Percentiles rank a stretch among this genome's conserved stretches.
Conservation (phyloP, 1,139 yeast genomes). For the Cylindricascospora bacillispora region DNA sequence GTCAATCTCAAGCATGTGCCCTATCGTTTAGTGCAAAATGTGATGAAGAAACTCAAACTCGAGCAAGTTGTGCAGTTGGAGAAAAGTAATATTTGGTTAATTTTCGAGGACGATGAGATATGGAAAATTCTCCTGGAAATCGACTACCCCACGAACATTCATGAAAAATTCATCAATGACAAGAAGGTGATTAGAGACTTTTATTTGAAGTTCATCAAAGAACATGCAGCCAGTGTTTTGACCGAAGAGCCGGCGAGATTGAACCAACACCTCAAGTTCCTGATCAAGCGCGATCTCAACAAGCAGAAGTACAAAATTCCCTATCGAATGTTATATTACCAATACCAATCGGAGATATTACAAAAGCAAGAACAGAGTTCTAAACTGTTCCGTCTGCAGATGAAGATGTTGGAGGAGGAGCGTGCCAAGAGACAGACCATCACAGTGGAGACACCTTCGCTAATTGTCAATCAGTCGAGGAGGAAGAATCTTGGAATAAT, state of each 20-base stretch:
- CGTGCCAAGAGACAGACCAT: slow-evolving; percentile 37
- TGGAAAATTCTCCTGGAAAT: slow-evolving; percentile 35
- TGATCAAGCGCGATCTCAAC: slow-evolving; percentile 11
- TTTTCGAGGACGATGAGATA: slow-evolving; percentile 39
- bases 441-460: slow-evolving; percentile 21
- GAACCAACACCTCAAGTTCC: slow-evolving; percentile 6
- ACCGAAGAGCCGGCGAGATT: slow-evolving; percentile 7
- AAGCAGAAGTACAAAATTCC: slow-evolving; percentile 26
- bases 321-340: slow-evolving; percentile 30
- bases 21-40: slow-evolving; percentile 34
- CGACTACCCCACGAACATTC: slow-evolving; percentile 36
- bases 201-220: slow-evolving; percentile 9
- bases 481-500: slow-evolving; percentile 2
- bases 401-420: slow-evolving; percentile 31
- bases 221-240: slow-evolving; percentile 6
- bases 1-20: slow-evolving; percentile 38
- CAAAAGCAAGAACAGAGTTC: slow-evolving; percentile 39
- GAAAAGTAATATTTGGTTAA: slow-evolving; percentile 30
- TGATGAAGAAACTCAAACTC: slow-evolving; percentile 33
- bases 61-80: slow-evolving; percentile 39
- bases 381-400: slow-evolving; percentile 34
- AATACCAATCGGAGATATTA: slow-evolving; percentile 34
- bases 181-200: slow-evolving; percentile 13
- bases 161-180: slow-evolving; percentile 12
- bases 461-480: slow-evolving; percentile 1